A percentile compares a stretch with the other conserved stretches of the same genome.
Evolutionary conservation across 176 grass and related monocot genomes (phyloP).

Genomic region (Oryza brachyantha): DNA sequence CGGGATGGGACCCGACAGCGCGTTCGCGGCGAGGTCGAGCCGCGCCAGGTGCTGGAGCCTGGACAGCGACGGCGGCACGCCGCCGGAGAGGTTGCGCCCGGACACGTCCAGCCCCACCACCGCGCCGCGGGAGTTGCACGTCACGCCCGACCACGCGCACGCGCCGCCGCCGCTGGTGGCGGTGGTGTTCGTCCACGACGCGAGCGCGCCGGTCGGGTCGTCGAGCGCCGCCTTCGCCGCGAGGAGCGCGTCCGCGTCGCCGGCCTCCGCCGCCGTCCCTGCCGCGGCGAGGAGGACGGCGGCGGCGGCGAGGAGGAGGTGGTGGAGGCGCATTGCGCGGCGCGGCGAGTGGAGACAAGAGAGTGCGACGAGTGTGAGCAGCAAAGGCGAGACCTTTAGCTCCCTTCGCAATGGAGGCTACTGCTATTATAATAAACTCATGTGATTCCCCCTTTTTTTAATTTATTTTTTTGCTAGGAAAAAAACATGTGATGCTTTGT

Average conservation of each 20-base stretch:
- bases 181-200: conserved; percentile 31
- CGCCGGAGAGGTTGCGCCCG: conserved; percentile 66
- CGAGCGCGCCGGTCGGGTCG: conserved; percentile 48
- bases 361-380: conserved; percentile 5
- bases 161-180: not conserved
- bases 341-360: conserved; percentile 32
- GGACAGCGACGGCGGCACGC: conserved; percentile 36
- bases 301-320: conserved; percentile 17
- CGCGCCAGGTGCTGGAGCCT: conserved; percentile 26
- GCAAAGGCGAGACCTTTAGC: not conserved
- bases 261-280: not conserved
- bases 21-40: conserved; percentile 54
- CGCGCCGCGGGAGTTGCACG: conserved; percentile 40
- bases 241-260: conserved; percentile 56
- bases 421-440: not conserved
- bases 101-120: conserved; percentile 73
- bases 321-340: conserved; percentile 9
- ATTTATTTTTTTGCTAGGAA: no score
- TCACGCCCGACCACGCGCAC: conserved; percentile 53
- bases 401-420: not conserved
- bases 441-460: no score
- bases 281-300: not conserved
- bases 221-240: conserved; percentile 53
- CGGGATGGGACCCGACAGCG: conserved; percentile 47
- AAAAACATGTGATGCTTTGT: no score